Base-by-base conservation (phyloP, 768 basidiomycete genomes). In the Russula dissimulans region DNA sequence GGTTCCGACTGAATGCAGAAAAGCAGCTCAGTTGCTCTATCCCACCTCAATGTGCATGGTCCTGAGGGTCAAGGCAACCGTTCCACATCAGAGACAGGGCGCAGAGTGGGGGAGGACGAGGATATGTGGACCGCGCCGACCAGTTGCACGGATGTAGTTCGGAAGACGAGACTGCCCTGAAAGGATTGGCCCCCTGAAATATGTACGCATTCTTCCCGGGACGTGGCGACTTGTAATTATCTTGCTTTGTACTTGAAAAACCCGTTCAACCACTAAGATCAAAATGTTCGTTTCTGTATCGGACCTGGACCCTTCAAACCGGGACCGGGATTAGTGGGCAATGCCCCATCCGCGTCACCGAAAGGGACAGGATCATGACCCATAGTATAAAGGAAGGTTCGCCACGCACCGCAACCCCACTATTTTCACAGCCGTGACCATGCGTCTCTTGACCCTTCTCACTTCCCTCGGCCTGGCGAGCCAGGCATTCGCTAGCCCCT, bases 391-490 rank as follows among this genome's bases (percentile, higher is more conserved):
- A 57, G 29, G 44, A 43, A 42, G 29, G 26, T 11, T 53, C 31
- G 15, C 5, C 9, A 14, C 36, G 5, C 38, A 11, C 10, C 5
- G 34, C 29, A 48, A 12, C 44, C 15, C 55, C 18, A 34, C 43
- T 26, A n/a, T 43, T 26, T 26, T 26, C 22, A 26, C 22, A 48
- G 31, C 42, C 26, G 31, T 12, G 8, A 57, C 32, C 45, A 61
- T 61, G 55, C 60, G 39, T 38, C 18, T 57, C 39, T 57, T 45
- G 38, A 34, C 39, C 36, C 45, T 57, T 22, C 31, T 61, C 51
- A 45, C 60, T 12, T 38, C n/a, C 1, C 18, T 61, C 6, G 38
- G 50, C 10, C 50, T 61, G 22, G 56, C 18, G 10, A 46, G 55
- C 51, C 55, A 53, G 34, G 56, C 50, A 2, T n/a, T 57, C 18